Base-by-base conservation (phyloP, 805 yeast genomes). In the Barnettozyma wickerhamii region DNA sequence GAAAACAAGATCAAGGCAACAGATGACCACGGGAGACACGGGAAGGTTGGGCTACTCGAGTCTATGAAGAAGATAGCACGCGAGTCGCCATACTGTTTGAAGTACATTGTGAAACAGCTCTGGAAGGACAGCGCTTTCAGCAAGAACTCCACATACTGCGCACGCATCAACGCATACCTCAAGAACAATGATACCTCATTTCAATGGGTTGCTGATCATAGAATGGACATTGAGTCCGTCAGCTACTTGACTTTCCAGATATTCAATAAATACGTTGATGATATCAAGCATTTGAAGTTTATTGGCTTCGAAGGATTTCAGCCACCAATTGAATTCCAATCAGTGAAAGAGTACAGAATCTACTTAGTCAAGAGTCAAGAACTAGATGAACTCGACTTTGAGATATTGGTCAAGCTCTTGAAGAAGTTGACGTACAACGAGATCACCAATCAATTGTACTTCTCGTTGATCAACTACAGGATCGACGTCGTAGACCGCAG, bases 171-270 rank as follows among this genome's bases (percentile, higher is more conserved):
- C 10, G 7, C 18, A 18, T 19, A 28, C 4, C 19, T 32, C 10
- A 7, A 19, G 10, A 14, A 12, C 10, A 19, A 30, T 29, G 18
- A 15, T 17, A 6, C 18, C 9, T n/a, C 6, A 17, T 41, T 36
- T 10, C 27, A 33, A 33, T 41, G 44, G 44, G 20, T 20, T 19
- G 40, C 35, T 10, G 44, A 41, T 24, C 5, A 10, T 4, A 36
- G 32, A 9, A 21, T 41, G 17, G 38, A 41, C 19, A 33, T 41
- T 24, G 44, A 41, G 35, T 33, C 40, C 6, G 7, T 41, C 10
- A n/a, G 32, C 15, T 41, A 33, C 19, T 23, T 41, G 27, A 36
- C 24, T 10, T 36, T 41, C 7, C 17, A 27, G 20, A 24, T 41
- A 10, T 23, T 41, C n/a, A 19, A 23, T 19, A 15, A 29, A 2